Evolutionary conservation across 2,329 filamentous ascomycete species (phyloP).

Genomic region (Chaetomium olivaceum): DNA sequence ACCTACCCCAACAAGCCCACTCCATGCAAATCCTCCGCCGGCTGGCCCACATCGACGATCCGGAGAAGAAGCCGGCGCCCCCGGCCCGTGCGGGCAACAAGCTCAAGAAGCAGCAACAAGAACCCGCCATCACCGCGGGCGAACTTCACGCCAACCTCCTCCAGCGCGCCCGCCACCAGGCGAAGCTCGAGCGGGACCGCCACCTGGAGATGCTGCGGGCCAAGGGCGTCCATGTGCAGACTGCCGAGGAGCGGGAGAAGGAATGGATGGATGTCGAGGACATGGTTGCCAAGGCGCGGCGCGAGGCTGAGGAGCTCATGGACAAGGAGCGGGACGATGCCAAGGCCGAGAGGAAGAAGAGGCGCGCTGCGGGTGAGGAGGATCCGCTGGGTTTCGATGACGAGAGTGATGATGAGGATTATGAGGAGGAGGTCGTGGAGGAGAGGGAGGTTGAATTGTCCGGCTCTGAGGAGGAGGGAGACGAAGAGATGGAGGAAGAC

Average conservation of each 20-base stretch:
- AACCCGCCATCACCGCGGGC: conserved; percentile 62
- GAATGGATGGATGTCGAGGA: conserved; percentile 85
- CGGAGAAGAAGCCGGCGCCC: conserved; percentile 51
- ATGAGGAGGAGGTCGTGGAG: conserved; percentile 41
- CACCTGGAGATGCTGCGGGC: conserved; percentile 74
- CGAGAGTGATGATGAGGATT: conserved; percentile 51
- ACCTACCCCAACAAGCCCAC: conserved; percentile 61
- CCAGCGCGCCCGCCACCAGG: conserved; percentile 76
- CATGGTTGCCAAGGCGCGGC: conserved; percentile 78
- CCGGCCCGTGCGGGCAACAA: conserved; percentile 35
- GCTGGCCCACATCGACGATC: conserved; percentile 71
- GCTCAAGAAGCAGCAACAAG: conserved; percentile 37
- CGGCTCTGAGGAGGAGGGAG: conserved; percentile 33
- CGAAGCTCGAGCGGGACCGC: conserved; percentile 72
- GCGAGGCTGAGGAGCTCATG: conserved; percentile 77
- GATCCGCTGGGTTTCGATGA: conserved; percentile 59
- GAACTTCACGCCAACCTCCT: conserved; percentile 70
- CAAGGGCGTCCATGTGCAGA: conserved; percentile 80
- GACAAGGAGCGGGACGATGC: conserved; percentile 72
- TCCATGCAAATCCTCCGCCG: conserved; percentile 69
- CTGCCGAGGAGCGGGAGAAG: conserved; percentile 79
- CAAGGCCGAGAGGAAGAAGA: conserved; percentile 60
- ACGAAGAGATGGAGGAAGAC: conserved; percentile 30
- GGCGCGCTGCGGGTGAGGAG: conserved; percentile 44
- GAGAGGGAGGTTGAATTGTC: conserved; percentile 24